These are phyloP conservation scores for Ogataea glucozyma DNA, from an alignment of 805 yeast species.

Conservation along the genomic window DNA sequence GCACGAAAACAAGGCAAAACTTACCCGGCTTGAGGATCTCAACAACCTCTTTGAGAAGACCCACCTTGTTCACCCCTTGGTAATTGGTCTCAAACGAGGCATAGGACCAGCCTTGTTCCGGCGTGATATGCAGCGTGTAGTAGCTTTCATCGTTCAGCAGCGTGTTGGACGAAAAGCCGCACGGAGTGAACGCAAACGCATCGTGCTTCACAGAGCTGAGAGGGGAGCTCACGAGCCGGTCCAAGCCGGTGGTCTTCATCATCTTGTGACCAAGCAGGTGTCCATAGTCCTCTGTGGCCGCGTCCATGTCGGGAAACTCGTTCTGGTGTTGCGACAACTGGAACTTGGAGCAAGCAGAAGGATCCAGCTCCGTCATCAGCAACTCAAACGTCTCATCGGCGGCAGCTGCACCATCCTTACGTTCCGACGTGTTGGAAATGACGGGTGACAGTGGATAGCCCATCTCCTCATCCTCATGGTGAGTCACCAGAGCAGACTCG, in stretches of 20 bases:
- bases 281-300: conserved; percentile 66
- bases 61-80: conserved; percentile 50
- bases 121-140: conserved; percentile 90
- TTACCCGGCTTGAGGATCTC: conserved; percentile 70
- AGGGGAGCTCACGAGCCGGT: conserved; percentile 41
- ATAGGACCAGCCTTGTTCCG: conserved; percentile 91
- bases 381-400: conserved; percentile 80
- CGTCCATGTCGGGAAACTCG: conserved; percentile 42
- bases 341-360: conserved; percentile 57
- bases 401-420: background rate
- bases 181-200: conserved; percentile 89
- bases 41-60: conserved; percentile 62
- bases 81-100: conserved; percentile 94
- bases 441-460: conserved; percentile 28
- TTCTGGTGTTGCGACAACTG: conserved; percentile 35
- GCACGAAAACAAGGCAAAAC: conserved; percentile 50
- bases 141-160: conserved; percentile 57
- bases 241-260: conserved; percentile 62
- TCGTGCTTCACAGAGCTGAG: conserved; percentile 51
- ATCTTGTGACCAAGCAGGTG: conserved; percentile 74
- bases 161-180: conserved; percentile 93
- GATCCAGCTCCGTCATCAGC: conserved; percentile 82
- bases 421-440: conserved; percentile 12
- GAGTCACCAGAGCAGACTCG: background rate
- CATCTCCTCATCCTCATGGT: conserved; percentile 4